Conservation (phyloP, 2,329 filamentous ascomycete species). For the Beauveria australis region DNA sequence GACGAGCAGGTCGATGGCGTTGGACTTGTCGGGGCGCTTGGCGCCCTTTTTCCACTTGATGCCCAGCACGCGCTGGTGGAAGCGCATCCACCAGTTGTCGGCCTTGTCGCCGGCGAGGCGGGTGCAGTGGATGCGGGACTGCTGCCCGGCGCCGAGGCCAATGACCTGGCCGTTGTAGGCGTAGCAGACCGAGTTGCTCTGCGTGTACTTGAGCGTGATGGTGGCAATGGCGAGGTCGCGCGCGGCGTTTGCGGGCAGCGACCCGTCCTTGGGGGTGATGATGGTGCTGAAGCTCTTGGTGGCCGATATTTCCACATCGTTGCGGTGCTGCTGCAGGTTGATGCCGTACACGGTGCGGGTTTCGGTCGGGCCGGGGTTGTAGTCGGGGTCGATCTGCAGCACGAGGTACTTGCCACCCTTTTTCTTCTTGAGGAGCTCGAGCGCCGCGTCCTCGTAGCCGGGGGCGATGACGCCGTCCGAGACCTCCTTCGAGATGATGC, state of each 20-base stretch:
- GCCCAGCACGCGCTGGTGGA: slow-evolving; percentile 78
- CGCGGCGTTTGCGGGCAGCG: slow-evolving; percentile 71
- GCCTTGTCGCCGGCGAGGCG: slow-evolving; percentile 95
- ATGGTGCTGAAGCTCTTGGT: slow-evolving; percentile 73
- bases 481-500: slow-evolving; percentile 96
- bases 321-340: slow-evolving; percentile 81
- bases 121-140: slow-evolving; percentile 97
- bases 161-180: slow-evolving; percentile 88
- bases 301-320: slow-evolving; percentile 71
- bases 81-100: slow-evolving; percentile 99
- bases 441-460: slow-evolving; percentile 72
- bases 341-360: slow-evolving; percentile 85
- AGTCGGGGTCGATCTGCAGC: slow-evolving; percentile 86
- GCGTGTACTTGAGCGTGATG: slow-evolving; percentile 96
- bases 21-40: slow-evolving; percentile 95
- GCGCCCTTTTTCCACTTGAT: slow-evolving; percentile 97
- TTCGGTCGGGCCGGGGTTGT: slow-evolving; percentile 73
- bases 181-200: slow-evolving; percentile 98
- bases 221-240: slow-evolving; percentile 91
- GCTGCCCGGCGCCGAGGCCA: slow-evolving; percentile 90
- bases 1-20: slow-evolving; percentile 92
- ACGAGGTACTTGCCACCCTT: slow-evolving; percentile 97
- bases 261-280: slow-evolving; percentile 74
- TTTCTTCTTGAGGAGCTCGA: slow-evolving; percentile 93
- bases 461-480: slow-evolving; percentile 95